Evolutionary conservation across 2,329 filamentous ascomycete genomes (phyloP).

Genomic region (Magnaporthiopsis rhizophila): DNA sequence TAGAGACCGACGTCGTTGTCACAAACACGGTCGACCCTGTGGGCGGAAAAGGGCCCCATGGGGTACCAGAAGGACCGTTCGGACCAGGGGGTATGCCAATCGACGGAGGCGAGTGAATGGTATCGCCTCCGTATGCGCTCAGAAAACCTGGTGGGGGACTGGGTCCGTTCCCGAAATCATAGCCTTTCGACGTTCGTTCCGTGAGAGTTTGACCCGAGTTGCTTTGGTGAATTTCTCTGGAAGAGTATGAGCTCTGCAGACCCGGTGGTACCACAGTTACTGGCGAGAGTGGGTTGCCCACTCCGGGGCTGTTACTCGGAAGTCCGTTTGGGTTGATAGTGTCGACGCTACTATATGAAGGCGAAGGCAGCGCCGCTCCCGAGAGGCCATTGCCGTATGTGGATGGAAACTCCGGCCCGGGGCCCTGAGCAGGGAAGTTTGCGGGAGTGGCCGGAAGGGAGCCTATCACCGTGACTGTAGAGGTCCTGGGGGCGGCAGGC

Average conservation of each 20-base stretch:
- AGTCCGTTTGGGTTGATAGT: not conserved
- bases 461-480: not conserved
- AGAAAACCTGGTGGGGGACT: not conserved
- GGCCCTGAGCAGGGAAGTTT: not conserved
- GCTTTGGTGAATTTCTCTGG: not conserved
- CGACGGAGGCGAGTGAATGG: not conserved
- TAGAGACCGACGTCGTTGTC: constrained; percentile 6
- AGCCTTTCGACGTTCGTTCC: not conserved
- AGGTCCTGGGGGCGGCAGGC: not conserved
- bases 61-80: not conserved
- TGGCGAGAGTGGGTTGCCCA: not conserved
- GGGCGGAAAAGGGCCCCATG: not conserved
- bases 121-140: not conserved
- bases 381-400: not conserved
- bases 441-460: not conserved
- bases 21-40: constrained; percentile 3
- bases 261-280: not conserved
- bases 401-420: not conserved
- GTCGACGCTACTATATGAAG: not conserved
- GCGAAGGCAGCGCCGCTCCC: not conserved
- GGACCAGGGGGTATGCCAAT: not conserved
- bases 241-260: not conserved
- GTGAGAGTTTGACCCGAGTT: not conserved
- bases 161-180: not conserved
- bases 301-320: not conserved